Evolutionary conservation across 2,329 filamentous ascomycete genomes (phyloP).

Genomic region (Cladosporium sp.): DNA sequence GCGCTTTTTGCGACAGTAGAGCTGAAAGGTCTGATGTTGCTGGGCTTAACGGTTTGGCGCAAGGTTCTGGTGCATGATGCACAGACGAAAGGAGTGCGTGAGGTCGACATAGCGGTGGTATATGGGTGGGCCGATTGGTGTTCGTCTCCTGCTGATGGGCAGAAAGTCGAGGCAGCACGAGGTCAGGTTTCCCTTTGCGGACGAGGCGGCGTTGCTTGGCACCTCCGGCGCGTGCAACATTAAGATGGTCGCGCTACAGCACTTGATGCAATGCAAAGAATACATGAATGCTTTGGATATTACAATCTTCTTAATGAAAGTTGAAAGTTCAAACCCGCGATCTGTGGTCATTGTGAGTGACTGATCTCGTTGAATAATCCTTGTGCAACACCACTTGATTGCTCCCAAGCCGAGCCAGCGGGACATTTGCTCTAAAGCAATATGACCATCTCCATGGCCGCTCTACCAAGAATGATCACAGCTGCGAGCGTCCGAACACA

Average conservation of each 20-base stretch:
- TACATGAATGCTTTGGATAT: too few relatives aligned
- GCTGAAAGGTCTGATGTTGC: constrained; percentile 28
- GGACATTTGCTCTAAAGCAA: too few relatives aligned
- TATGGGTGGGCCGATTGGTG: neutral
- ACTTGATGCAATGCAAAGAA: too few relatives aligned
- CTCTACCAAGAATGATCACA: too few relatives aligned
- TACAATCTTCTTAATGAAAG: too few relatives aligned
- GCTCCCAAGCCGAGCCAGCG: too few relatives aligned
- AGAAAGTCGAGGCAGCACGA: constrained; percentile 9
- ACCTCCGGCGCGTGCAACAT: neutral
- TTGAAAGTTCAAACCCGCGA: too few relatives aligned
- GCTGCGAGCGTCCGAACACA: too few relatives aligned
- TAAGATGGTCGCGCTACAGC: neutral
- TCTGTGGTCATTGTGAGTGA: too few relatives aligned
- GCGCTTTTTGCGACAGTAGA: constrained; percentile 12
- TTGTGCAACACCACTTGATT: too few relatives aligned
- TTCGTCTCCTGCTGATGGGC: neutral
- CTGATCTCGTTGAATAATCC: too few relatives aligned
- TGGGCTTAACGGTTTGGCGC: constrained; percentile 15
- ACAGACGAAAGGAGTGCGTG: constrained; percentile 26
- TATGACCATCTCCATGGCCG: too few relatives aligned
- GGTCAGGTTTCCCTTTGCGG: constrained; percentile 10
- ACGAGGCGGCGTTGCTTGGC: constrained; percentile 5
- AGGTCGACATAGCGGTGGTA: constrained; percentile 18
- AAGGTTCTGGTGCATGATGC: constrained; percentile 28